Evolutionary conservation across 2,329 filamentous ascomycete genomes (phyloP).

Genomic region (Aspergillus neoniger): DNA sequence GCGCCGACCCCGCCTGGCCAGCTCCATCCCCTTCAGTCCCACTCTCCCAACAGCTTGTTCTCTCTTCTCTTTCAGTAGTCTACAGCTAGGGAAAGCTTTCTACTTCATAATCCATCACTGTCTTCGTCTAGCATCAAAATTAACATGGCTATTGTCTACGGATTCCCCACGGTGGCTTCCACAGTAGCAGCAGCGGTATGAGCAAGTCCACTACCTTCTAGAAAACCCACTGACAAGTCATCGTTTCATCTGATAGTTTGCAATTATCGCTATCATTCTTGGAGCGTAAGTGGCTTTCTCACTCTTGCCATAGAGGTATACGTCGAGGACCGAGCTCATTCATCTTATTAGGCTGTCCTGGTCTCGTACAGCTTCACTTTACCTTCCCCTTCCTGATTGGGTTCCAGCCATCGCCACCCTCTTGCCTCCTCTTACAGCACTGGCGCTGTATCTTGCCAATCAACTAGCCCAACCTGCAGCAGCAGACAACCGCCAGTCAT

Average conservation of each 20-base stretch:
- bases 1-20: neutral
- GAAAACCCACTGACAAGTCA: neutral
- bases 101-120: too few relatives aligned
- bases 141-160: constrained; percentile 5
- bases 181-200: constrained; percentile 2
- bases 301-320: neutral
- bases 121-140: neutral
- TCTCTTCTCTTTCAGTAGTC: neutral
- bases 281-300: constrained; percentile 5
- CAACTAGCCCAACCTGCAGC: constrained; percentile 1
- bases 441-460: constrained; percentile 11
- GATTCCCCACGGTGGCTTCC: neutral
- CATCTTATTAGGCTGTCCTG: constrained; percentile 28
- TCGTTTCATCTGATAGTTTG: neutral
- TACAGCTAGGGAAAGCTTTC: neutral
- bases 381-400: constrained; percentile 30
- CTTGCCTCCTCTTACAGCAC: constrained; percentile 16
- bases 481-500: neutral
- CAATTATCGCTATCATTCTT: constrained; percentile 3
- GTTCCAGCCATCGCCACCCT: constrained; percentile 27
- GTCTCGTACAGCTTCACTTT: constrained; percentile 25
- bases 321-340: neutral
- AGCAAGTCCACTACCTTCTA: neutral
- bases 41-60: neutral
- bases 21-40: neutral